phyloP scores from a whole-genome alignment of 805 yeast species.

The Scheffersomyces amazonensis region DNA sequence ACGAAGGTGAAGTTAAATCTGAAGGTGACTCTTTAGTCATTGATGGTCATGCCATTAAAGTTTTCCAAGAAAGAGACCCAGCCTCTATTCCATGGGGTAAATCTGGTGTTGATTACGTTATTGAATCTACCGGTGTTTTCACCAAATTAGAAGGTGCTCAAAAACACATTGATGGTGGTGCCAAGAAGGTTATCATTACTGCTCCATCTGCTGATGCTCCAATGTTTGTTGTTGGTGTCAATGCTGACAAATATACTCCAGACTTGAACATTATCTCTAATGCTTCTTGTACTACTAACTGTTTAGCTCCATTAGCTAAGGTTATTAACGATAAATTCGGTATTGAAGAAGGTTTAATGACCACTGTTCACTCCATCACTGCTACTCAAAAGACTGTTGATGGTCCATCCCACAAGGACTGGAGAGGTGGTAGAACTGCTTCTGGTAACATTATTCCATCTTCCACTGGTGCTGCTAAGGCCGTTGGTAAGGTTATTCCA shows the following conservation, averaged over 20 bases:
- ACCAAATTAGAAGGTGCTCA: conserved; percentile 76
- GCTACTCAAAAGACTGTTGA: conserved; percentile 96
- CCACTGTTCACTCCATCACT: conserved; percentile 94
- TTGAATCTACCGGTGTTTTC: conserved; percentile 95
- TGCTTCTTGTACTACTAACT: conserved; percentile 95
- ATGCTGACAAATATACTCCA: conserved; percentile 72
- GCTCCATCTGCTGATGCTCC: conserved; percentile 95
- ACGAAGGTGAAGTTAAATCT: conserved; percentile 66
- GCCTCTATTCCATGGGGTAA: conserved; percentile 85
- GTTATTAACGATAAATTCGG: conserved; percentile 83
- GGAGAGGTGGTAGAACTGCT: conserved; percentile 99
- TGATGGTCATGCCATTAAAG: conserved; percentile 63
- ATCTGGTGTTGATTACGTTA: conserved; percentile 77
- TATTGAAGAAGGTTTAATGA: conserved; percentile 90
- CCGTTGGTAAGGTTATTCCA: conserved; percentile 94
- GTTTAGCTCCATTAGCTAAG: conserved; percentile 93
- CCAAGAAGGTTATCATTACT: conserved; percentile 91
- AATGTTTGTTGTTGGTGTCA: conserved; percentile 93
- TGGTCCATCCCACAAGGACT: conserved; percentile 96
- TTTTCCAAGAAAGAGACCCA: conserved; percentile 84
- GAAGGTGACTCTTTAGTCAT: conserved; percentile 61
- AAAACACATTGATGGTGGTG: conserved; percentile 86
- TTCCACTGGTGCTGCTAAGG: conserved; percentile 97
- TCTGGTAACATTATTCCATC: conserved; percentile 94
- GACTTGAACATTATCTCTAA: conserved; percentile 79